Conservation (phyloP, 1,284 basidiomycete genomes). For the Amylostereum chailletii region DNA sequence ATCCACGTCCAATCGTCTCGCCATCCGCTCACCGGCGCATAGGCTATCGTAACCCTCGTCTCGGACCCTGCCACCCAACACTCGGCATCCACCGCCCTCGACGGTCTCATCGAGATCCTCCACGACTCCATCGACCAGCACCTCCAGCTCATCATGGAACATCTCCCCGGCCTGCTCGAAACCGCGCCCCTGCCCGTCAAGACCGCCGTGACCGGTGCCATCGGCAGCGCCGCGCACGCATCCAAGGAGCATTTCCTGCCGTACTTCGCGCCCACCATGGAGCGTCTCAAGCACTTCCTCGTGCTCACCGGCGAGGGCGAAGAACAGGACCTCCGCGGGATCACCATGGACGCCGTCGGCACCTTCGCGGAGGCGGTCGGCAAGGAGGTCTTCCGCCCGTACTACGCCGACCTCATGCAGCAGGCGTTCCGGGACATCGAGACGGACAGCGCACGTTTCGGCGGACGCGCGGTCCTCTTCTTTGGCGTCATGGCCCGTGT, state of each 20-base stretch:
- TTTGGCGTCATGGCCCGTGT: constrained; percentile 97
- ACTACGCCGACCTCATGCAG: constrained; percentile 94
- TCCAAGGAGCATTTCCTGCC: constrained; percentile 88
- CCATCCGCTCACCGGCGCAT: constrained; percentile 2
- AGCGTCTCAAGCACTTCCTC: constrained; percentile 81
- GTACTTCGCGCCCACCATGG: constrained; percentile 93
- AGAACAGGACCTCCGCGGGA: constrained; percentile 91
- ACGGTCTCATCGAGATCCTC: constrained; percentile 93
- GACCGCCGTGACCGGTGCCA: constrained; percentile 94
- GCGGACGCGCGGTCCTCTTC: constrained; percentile 98
- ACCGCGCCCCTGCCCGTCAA: constrained; percentile 83
- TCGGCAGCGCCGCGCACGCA: constrained; percentile 96
- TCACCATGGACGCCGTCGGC: constrained; percentile 97
- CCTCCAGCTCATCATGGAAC: constrained; percentile 92
- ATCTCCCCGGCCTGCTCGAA: constrained; percentile 83
- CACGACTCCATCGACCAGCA: constrained; percentile 89
- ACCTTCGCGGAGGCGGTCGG: constrained; percentile 98
- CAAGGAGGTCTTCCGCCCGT: constrained; percentile 89
- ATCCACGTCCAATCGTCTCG: not conserved
- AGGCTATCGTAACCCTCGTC: constrained; percentile 87
- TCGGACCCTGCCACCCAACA: constrained; percentile 85
- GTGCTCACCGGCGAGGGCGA: constrained; percentile 79
- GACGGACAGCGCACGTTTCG: constrained; percentile 79
- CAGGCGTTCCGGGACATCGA: constrained; percentile 88
- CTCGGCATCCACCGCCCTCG: constrained; percentile 91